A percentile compares a stretch with the other conserved stretches of the same genome.
Evolutionary conservation across 179 eudicot genomes (phyloP).

Genomic region (Silene coronaria): DNA sequence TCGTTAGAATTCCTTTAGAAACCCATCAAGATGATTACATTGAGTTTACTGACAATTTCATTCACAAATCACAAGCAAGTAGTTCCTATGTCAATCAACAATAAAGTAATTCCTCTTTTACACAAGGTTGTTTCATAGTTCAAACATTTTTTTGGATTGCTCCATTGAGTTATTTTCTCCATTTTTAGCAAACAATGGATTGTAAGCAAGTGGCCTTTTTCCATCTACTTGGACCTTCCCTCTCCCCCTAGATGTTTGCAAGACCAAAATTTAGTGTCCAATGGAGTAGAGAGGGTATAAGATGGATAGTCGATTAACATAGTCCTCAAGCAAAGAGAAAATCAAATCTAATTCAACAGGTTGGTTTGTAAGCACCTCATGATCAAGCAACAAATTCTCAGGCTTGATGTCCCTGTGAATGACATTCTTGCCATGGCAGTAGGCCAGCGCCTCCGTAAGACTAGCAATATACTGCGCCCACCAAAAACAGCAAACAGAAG

Average conservation of each 20-base stretch:
- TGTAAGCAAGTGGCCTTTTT: not conserved
- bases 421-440: constrained; percentile 66
- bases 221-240: not conserved
- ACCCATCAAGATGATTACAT: not conserved
- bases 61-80: constrained; percentile 12
- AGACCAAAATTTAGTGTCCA: not conserved
- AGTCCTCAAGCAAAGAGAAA: not conserved
- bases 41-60: not conserved
- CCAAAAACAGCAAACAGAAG: not conserved
- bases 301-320: not conserved
- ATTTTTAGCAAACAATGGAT: not conserved
- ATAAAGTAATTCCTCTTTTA: not conserved
- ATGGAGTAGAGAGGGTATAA: not conserved
- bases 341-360: not conserved
- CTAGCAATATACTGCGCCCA: constrained; percentile 58
- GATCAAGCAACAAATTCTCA: constrained; percentile 76
- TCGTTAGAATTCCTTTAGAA: not conserved
- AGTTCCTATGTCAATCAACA: not conserved
- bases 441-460: constrained; percentile 55
- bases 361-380: constrained; percentile 44
- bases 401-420: constrained; percentile 91
- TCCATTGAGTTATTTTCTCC: not conserved
- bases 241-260: not conserved
- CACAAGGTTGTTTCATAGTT: not conserved
- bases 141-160: not conserved